Evolutionary conservation across 1,284 basidiomycete genomes (phyloP).

Genomic region (Porogramme epimiltina): DNA sequence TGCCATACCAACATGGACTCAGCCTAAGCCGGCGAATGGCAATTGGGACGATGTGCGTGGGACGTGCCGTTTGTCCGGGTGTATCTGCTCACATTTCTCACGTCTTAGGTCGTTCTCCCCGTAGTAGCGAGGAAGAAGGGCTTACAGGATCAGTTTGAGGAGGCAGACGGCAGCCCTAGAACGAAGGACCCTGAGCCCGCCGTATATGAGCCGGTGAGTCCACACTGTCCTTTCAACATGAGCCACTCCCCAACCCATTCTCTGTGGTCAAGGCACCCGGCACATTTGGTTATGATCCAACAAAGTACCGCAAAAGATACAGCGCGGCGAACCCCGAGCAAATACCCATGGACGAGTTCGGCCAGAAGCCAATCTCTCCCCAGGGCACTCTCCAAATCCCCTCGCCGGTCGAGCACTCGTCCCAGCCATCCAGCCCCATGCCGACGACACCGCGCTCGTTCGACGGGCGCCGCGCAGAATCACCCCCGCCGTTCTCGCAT

Average conservation of each 20-base stretch:
- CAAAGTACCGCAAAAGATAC: constrained; percentile 56
- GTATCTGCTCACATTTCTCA: constrained; percentile 3
- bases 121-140: constrained; percentile 85
- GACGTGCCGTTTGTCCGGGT: background rate
- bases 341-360: constrained; percentile 72
- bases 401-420: constrained; percentile 1
- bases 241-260: constrained; percentile 4
- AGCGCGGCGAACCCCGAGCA: constrained; percentile 33
- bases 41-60: constrained; percentile 77
- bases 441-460: constrained; percentile 7
- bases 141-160: constrained; percentile 65
- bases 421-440: constrained; percentile 4
- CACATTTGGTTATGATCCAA: constrained; percentile 75
- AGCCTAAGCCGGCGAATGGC: constrained; percentile 60
- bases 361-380: constrained; percentile 31
- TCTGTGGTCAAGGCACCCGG: constrained; percentile 65
- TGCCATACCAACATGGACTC: constrained; percentile 78
- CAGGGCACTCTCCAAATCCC: constrained; percentile 20
- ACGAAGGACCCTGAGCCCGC: constrained; percentile 37
- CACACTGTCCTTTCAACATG: background rate
- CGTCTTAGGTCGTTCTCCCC: constrained; percentile 57
- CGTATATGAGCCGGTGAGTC: constrained; percentile 51
- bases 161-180: constrained; percentile 62
- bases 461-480: constrained; percentile 38
- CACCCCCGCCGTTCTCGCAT: constrained; percentile 61